Evolutionary conservation across 345 rosid genomes (phyloP).

Genomic region (Pistacia atlantica): DNA sequence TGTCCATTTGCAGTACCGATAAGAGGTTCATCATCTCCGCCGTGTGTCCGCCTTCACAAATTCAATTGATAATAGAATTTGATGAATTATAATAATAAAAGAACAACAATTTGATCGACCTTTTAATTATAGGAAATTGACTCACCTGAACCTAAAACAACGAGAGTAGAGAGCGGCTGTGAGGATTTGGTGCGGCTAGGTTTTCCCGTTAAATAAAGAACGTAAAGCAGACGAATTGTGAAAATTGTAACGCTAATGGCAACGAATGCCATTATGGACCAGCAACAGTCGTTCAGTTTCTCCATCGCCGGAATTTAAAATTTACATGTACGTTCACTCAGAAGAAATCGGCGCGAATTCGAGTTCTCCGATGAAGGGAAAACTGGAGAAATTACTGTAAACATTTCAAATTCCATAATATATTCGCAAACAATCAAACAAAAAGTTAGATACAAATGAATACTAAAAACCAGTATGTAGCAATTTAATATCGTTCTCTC

Average conservation of each 20-base stretch:
- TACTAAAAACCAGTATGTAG: no score
- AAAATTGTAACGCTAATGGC: not conserved
- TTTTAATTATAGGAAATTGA: not conserved
- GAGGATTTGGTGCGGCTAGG: slow-evolving; percentile 37
- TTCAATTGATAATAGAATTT: slow-evolving; percentile 2
- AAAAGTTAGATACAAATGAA: no score
- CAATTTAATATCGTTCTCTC: no score
- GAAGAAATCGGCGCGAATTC: no score
- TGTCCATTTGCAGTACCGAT: slow-evolving; percentile 57
- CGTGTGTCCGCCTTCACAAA: slow-evolving; percentile 76
- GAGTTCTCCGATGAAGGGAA: no score
- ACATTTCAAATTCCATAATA: no score
- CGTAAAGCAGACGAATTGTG: not conserved
- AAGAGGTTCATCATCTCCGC: slow-evolving; percentile 93
- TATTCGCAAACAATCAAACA: no score
- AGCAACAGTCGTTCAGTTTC: not conserved
- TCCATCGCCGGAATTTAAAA: not conserved
- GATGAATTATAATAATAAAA: not conserved
- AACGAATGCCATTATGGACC: not conserved
- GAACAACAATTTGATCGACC: not conserved
- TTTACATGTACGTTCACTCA: no score
- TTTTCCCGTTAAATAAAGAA: slow-evolving; percentile 42
- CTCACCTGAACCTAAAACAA: slow-evolving; percentile 71
- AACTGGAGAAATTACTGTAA: no score
- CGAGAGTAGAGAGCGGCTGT: slow-evolving; percentile 45